Evolutionary conservation across 2,329 filamentous ascomycete genomes (phyloP), one percentile per base, ranked within the genome.

Genomic region (Trichoderma atrobrunneum): DNA sequence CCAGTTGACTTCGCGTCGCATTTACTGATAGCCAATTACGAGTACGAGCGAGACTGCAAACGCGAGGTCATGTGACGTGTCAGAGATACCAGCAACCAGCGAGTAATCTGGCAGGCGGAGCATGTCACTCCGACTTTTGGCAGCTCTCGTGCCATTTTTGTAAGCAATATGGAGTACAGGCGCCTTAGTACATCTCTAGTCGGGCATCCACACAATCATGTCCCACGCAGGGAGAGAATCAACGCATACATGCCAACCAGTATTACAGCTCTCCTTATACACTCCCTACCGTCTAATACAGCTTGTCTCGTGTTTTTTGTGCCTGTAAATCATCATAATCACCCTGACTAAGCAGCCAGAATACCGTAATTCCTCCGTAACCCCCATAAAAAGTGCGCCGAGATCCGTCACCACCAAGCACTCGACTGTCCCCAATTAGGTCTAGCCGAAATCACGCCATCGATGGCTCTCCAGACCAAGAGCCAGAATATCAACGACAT

Each of bases 371-470:
- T 30, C 67, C 16, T 26, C 39, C 34, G 65, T n/a, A 69, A 11
- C 57, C 56, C 56, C 59, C 21, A 36, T 18, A 61, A 32, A 24
- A n/a, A 30, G 8, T 18, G 57, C 54, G 24, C 69, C 69, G 69
- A 71, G n/a, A 59, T 71, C 69, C 69, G 61, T 36, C 18, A 26
- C 51, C 66, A 61, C 16, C 56, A 26, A 30, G n/a, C n/a, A 30
- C 36, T 51, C 60, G 36, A 26, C 72, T 62, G 34, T 34, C 16
- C 72, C 72, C 18, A 7, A 74, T 76, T 73, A 63, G 76, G 76
- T 73, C 76, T 79, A 79, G 78, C 75, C 34, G 28, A 57, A 79
- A 79, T 78, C 78, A 79, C 78, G 78, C 78, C 75, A 79, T 79
- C 78, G 77, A 76, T 70, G 75, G 61, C 76, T 76, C 74, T 73